Evolutionary conservation across 768 basidiomycete species (phyloP).

Genomic region (Botryobasidium botryosum): DNA sequence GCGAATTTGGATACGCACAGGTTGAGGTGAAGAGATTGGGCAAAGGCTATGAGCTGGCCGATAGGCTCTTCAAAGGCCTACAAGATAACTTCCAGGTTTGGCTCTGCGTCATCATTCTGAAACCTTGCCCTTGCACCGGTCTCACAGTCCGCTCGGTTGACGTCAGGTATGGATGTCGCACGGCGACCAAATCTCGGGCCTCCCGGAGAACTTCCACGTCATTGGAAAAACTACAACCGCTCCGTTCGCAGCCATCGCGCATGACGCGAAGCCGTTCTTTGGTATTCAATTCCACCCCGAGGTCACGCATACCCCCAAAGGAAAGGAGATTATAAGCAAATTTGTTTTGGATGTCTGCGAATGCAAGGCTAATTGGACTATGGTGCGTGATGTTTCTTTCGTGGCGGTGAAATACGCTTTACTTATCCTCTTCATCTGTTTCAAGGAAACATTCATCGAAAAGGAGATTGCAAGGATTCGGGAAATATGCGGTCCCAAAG

Average conservation of each 20-base stretch:
- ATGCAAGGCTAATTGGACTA: constrained; percentile 77
- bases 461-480: constrained; percentile 90
- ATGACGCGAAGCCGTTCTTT: constrained; percentile 74
- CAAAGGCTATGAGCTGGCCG: constrained; percentile 31
- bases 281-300: constrained; percentile 99
- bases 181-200: constrained; percentile 75
- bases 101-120: not conserved
- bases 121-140: not conserved
- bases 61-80: constrained; percentile 70
- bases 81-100: constrained; percentile 81
- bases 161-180: constrained; percentile 98
- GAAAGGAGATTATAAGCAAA: constrained; percentile 72
- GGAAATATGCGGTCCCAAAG: constrained; percentile 83
- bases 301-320: constrained; percentile 84
- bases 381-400: constrained; percentile 34
- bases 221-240: constrained; percentile 78
- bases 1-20: constrained; percentile 89
- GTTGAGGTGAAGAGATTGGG: constrained; percentile 50
- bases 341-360: constrained; percentile 77
- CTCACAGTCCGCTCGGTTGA: not conserved
- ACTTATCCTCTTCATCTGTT: not conserved
- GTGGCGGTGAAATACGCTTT: not conserved
- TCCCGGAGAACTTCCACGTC: constrained; percentile 70
- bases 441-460: constrained; percentile 88
- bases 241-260: constrained; percentile 86